Evolutionary conservation across 1,284 basidiomycete species (phyloP), one percentile per base, ranked within the genome.

Genomic region (Schizopora paradoxa): DNA sequence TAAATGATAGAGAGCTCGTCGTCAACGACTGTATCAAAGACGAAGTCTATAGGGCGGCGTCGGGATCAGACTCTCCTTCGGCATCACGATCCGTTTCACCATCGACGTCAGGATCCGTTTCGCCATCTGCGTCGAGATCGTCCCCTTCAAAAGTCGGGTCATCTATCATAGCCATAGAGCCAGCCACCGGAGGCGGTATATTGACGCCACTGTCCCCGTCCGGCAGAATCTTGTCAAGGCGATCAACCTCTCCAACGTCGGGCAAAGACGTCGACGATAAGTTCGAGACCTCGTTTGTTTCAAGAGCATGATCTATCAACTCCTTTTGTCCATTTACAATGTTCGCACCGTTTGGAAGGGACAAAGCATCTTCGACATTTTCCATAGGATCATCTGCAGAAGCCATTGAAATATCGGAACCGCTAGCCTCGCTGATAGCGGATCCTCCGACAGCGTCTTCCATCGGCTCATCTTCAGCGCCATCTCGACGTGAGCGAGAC

Each of bases 111-210:
- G 29, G 66, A 28, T 67, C 66, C 1, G 65, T 64, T 51, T 67
- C 66, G 7, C 68, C 65, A 38, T 66, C 65, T 10, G 67, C 66
- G 52, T 67, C 66, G 48, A 66, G 40, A 36, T 65, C 63, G 7
- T 68, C 66, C 38, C 67, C 68, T 40, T 71, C 70, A 37, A 65
- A 67, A 47, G 74, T 72, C 10, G 63, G 65, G 44, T 71, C 64
- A 42, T n/a, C n/a, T n/a, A n/a, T n/a, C n/a, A 57, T 61, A 37
- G 45, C 49, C 28, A 51, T 47, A 19, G 14, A 38, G 18, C 21
- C 21, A 34, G 43, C 42, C 26, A 18, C 36, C 47, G 45, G 49
- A 25, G 58, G 60, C 16, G 35, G 26, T 36, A 10, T 31, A 31
- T 31, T 31, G 14, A 31, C 36, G 10, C 42, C 46, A 46, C 43